phyloP scores from a whole-genome alignment of 2,329 filamentous ascomycete species.

The Cordyceps cateniannulata region DNA sequence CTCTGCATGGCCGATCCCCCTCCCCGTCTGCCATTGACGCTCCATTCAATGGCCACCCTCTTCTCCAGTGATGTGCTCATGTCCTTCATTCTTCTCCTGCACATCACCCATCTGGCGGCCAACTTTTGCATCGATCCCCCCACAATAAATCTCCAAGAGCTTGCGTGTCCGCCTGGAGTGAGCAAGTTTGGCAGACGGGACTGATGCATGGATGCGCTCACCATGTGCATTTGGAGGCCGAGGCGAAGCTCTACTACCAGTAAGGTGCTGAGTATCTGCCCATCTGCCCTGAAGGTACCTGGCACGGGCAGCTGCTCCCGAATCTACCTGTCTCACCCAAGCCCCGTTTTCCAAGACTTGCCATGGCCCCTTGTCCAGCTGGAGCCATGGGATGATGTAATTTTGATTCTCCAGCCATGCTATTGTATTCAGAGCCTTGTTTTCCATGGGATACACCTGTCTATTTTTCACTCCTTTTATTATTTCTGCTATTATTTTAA shows the following conservation, averaged over 20 bases:
- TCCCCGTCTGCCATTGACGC: no score
- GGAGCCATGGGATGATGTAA: not conserved
- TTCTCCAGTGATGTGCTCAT: not conserved
- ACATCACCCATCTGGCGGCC: not conserved
- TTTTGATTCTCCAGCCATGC: no score
- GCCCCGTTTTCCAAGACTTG: not conserved
- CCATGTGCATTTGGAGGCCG: not conserved
- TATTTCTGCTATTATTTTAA: no score
- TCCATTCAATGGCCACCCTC: no score
- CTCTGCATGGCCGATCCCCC: no score
- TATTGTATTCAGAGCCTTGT: no score
- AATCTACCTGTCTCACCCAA: not conserved
- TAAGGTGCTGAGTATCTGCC: no score
- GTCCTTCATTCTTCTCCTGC: not conserved
- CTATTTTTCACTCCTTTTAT: no score
- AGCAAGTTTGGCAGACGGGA: not conserved
- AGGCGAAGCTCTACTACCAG: no score
- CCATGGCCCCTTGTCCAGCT: not conserved
- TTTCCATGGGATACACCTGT: no score
- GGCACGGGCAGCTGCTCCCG: not conserved
- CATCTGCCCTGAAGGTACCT: no score
- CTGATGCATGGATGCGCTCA: conserved; percentile 6
- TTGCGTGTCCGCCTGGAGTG: conserved; percentile 4
- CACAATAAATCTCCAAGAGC: not conserved
- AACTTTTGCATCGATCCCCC: not conserved